A percentile compares a stretch with the other conserved stretches of the same genome.
Conservation (phyloP, 257 asterid species). For the Nicotiana tabacum region DNA sequence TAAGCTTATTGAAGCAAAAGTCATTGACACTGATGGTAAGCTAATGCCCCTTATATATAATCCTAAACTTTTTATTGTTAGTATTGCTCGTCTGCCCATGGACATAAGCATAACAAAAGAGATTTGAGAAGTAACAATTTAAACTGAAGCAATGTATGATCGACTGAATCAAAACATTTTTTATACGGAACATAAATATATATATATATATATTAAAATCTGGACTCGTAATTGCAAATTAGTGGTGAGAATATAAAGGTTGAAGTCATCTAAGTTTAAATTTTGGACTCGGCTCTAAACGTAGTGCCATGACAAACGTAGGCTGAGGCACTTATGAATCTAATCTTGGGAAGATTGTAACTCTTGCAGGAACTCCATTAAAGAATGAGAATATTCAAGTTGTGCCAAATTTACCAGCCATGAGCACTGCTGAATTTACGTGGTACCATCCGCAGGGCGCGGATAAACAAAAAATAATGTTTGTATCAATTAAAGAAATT, state of each 20-base stretch:
- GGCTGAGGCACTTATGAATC: background rate
- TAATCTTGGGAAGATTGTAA: background rate
- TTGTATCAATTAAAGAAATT: background rate
- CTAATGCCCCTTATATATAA: too few relatives aligned
- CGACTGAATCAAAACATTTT: too few relatives aligned
- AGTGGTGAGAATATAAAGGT: too few relatives aligned
- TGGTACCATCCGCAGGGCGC: slow-evolving; percentile 47
- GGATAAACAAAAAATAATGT: slow-evolving; percentile 24
- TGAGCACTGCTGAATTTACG: slow-evolving; percentile 28
- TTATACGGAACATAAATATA: too few relatives aligned
- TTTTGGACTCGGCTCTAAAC: too few relatives aligned
- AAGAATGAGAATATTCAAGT: slow-evolving; percentile 29
- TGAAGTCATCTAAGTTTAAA: too few relatives aligned
- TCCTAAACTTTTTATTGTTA: too few relatives aligned
- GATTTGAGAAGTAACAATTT: too few relatives aligned
- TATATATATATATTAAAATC: too few relatives aligned
- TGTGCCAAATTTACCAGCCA: slow-evolving; percentile 33
- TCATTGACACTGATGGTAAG: slow-evolving; percentile 38
- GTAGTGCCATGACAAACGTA: too few relatives aligned
- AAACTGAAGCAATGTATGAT: too few relatives aligned
- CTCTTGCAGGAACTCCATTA: slow-evolving; percentile 37
- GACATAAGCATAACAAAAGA: background rate
- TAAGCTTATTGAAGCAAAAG: slow-evolving; percentile 24
- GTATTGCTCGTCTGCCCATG: background rate
- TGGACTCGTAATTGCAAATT: too few relatives aligned